Conservation (phyloP, 2,329 filamentous ascomycete genomes). For the Alternaria sp. region DNA sequence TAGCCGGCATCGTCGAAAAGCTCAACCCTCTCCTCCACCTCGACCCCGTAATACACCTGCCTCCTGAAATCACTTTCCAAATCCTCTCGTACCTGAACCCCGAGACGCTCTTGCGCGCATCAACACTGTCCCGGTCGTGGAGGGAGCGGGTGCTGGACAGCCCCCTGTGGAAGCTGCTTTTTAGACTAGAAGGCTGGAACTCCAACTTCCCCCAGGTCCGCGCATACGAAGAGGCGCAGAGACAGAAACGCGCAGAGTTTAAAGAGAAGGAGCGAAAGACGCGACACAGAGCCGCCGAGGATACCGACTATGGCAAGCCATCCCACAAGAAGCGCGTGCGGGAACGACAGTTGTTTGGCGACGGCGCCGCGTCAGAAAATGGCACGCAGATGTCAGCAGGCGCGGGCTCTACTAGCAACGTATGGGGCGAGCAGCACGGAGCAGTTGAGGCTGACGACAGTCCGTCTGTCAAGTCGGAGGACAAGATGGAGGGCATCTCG, state of each 20-base stretch:
- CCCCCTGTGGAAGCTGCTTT: conserved; percentile 85
- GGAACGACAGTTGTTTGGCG: conserved; percentile 54
- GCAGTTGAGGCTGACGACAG: conserved; percentile 57
- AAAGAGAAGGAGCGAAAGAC: conserved; percentile 55
- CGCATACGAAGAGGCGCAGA: conserved; percentile 68
- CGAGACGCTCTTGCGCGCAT: conserved; percentile 78
- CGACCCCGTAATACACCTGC: conserved; percentile 86
- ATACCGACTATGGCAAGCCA: conserved; percentile 59
- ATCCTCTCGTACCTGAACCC: conserved; percentile 88
- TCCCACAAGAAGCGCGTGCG: conserved; percentile 62
- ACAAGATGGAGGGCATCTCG: conserved; percentile 51
- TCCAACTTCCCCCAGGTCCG: conserved; percentile 70
- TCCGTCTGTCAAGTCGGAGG: conserved; percentile 37
- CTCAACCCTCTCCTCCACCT: conserved; percentile 87
- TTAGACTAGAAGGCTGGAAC: conserved; percentile 86
- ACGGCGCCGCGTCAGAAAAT: conserved; percentile 34
- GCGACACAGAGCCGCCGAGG: conserved; percentile 55
- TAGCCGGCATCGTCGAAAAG: conserved; percentile 81
- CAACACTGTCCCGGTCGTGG: conserved; percentile 82
- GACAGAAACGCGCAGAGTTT: conserved; percentile 49
- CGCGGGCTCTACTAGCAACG: conserved; percentile 25
- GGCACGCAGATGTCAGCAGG: conserved; percentile 32
- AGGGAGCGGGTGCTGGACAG: conserved; percentile 81
- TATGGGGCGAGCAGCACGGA: conserved; percentile 59
- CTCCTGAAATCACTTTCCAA: conserved; percentile 88